Evolutionary conservation across 768 basidiomycete genomes (phyloP).

Genomic region (Nidula microcarpa): DNA sequence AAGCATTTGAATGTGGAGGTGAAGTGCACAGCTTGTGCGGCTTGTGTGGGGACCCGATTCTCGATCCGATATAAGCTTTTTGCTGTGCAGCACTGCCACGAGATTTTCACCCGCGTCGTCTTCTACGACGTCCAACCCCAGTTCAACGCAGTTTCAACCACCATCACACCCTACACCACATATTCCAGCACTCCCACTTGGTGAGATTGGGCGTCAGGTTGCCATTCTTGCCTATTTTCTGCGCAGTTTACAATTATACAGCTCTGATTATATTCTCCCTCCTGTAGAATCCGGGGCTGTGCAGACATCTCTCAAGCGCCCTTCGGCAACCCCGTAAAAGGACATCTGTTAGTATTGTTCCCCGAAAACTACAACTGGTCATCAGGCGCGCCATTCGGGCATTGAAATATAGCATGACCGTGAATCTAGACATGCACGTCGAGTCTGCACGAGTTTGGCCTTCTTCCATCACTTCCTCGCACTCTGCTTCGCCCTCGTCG

Average conservation of each 20-base stretch:
- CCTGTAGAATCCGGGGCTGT: not conserved
- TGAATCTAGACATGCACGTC: constrained; percentile 6
- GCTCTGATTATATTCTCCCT: not conserved
- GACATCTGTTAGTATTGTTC: not conserved
- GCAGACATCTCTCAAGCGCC: not conserved
- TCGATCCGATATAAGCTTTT: constrained; percentile 25
- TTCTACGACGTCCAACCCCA: not conserved
- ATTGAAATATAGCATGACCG: not conserved
- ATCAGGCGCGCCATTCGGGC: constrained; percentile 4
- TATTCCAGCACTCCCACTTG: not conserved
- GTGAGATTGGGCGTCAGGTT: too few relatives aligned
- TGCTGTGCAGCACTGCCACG: constrained; percentile 41
- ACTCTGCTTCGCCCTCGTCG: constrained; percentile 11
- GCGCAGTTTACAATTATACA: not conserved
- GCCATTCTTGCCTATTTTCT: too few relatives aligned
- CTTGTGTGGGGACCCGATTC: constrained; percentile 12
- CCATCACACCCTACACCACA: not conserved
- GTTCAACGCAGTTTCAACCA: not conserved
- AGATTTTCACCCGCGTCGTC: constrained; percentile 7
- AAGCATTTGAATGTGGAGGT: not conserved
- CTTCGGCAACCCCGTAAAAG: not conserved
- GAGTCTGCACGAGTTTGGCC: constrained; percentile 19
- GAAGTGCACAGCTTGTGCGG: constrained; percentile 27
- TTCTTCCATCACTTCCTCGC: constrained; percentile 22
- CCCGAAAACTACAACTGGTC: not conserved